Conservation (phyloP, 2,329 filamentous ascomycete species). For the Xenoacremonium recifei region DNA sequence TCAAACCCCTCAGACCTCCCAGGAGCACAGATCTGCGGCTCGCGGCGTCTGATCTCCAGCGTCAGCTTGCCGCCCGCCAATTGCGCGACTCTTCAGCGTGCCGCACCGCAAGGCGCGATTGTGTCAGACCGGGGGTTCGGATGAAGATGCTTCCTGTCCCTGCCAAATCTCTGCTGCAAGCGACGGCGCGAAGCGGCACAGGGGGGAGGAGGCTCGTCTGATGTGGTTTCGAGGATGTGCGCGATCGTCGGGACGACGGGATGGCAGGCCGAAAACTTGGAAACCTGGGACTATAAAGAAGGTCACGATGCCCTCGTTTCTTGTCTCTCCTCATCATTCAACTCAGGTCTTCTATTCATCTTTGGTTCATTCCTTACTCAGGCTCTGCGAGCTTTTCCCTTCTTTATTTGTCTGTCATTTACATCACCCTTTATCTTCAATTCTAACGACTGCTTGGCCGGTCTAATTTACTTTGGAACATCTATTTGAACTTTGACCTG, state of each 20-base stretch:
- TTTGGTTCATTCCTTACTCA: not conserved
- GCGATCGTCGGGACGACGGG: not conserved
- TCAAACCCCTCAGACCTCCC: no score
- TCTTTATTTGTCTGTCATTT: not conserved
- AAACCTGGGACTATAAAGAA: not conserved
- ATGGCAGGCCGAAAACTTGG: not conserved
- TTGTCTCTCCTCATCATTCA: not conserved
- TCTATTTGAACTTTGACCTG: not conserved
- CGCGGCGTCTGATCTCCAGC: no score
- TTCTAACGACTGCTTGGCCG: slow-evolving; percentile 1
- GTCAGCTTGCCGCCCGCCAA: no score
- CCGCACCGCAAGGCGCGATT: no score
- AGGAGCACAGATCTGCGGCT: no score
- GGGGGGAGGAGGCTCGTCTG: no score
- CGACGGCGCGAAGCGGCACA: no score
- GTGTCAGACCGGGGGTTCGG: not conserved
- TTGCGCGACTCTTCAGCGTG: no score
- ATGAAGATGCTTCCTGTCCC: not conserved
- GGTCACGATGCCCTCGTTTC: not conserved
- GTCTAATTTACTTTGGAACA: slow-evolving; percentile 1
- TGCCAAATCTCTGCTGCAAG: no score
- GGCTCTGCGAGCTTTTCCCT: not conserved
- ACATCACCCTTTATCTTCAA: not conserved
- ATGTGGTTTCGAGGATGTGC: not conserved
- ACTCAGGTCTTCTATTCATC: not conserved